Conservation (phyloP, 2,329 filamentous ascomycete genomes). For the Penicillium sp. region DNA sequence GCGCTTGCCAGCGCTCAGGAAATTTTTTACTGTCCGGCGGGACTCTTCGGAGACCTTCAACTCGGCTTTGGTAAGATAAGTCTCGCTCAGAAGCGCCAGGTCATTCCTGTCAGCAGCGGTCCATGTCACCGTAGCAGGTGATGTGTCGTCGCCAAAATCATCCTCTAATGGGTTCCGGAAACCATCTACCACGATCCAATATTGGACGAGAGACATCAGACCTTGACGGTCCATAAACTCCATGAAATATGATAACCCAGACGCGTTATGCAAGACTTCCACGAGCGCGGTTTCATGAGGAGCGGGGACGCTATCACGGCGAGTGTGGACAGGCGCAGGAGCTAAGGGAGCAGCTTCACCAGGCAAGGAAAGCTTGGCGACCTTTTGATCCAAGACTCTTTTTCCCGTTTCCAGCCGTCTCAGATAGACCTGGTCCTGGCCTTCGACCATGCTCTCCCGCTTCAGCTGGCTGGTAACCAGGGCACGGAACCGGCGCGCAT, state of each 20-base stretch:
- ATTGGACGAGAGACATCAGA: conserved; percentile 88
- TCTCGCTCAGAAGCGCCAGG: conserved; percentile 86
- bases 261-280: conserved; percentile 85
- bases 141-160: conserved; percentile 70
- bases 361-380: conserved; percentile 74
- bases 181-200: conserved; percentile 97
- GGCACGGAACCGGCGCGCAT: conserved; percentile 87
- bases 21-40: conserved; percentile 70
- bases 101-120: conserved; percentile 82
- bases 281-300: conserved; percentile 75
- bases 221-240: conserved; percentile 96
- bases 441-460: conserved; percentile 74
- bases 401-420: conserved; percentile 91
- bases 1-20: conserved; percentile 73
- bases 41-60: conserved; percentile 73
- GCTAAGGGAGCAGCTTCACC: conserved; percentile 49
- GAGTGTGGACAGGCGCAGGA: conserved; percentile 32
- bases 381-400: conserved; percentile 82
- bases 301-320: conserved; percentile 53
- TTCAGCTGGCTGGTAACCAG: conserved; percentile 91
- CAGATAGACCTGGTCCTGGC: conserved; percentile 82
- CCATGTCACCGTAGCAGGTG: conserved; percentile 68
- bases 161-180: conserved; percentile 93
- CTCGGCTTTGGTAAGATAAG: conserved; percentile 80
- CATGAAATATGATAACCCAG: conserved; percentile 97